Conservation (phyloP, 805 yeast species). For the Wickerhamiella domercqiae region DNA sequence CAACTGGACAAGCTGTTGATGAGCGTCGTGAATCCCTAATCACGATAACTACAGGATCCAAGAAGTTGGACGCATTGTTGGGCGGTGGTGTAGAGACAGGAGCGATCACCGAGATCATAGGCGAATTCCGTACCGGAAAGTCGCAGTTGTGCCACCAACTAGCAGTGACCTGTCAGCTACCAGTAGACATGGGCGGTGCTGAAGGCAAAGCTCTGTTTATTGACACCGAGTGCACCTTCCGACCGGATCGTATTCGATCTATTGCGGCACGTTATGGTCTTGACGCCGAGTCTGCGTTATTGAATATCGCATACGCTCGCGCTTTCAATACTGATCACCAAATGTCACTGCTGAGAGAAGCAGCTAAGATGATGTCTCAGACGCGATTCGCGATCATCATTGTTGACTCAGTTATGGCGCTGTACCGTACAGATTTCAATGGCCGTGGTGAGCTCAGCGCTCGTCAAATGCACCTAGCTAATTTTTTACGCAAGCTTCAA, state of each 20-base stretch:
- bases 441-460: constrained; percentile 96
- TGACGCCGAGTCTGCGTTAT: constrained; percentile 85
- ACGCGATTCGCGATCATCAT: constrained; percentile 77
- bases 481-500: constrained; percentile 80
- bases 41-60: constrained; percentile 89
- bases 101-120: constrained; percentile 88
- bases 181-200: constrained; percentile 95
- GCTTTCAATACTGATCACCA: constrained; percentile 97
- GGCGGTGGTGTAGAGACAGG: constrained; percentile 99
- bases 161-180: constrained; percentile 92
- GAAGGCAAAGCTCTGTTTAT: constrained; percentile 94
- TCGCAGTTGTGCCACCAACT: constrained; percentile 93
- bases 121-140: constrained; percentile 95
- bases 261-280: constrained; percentile 86
- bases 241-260: constrained; percentile 79
- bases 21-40: constrained; percentile 79
- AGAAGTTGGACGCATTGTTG: constrained; percentile 75
- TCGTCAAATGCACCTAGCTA: constrained; percentile 86
- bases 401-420: constrained; percentile 96
- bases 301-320: constrained; percentile 93
- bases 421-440: constrained; percentile 83
- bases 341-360: constrained; percentile 66
- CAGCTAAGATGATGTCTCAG: constrained; percentile 93
- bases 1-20: constrained; percentile 91
- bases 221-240: constrained; percentile 93